Evolutionary conservation across 148 eudicot species (phyloP), one percentile per base, ranked within the genome.

Genomic region (Spergularia bocconei): DNA sequence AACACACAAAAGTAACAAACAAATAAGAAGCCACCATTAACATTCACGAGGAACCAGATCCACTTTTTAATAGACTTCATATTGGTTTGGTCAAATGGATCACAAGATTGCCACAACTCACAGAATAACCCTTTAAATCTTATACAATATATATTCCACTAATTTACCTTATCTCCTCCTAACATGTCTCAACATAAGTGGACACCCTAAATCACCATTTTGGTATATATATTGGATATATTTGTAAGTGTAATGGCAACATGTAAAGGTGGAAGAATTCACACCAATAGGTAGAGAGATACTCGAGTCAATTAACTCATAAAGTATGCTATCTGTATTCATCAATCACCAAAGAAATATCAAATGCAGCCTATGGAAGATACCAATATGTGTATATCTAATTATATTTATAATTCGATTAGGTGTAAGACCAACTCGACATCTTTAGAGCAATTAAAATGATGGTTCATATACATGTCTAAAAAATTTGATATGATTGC

Each of bases 111-210:
- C 8, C 16, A 65, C 50, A 65, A 65, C 69, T 63, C 47, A 65
- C 4, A 65, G 36, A 25, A 63, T 5, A 63, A 14, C 15, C 20
- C 1, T 6, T 64, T 38, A 56, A 15, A 13, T n/a, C 25, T 1
- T 58, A n/a, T n/a, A 19, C 7, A n/a, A 15, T 21, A 29, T 2
- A 29, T 29, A 44, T 44, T 44, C 9, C 7, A 44, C 48, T 44
- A 64, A 64, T 6, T 9, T 39, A 38, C 21, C 10, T 39, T 64
- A 64, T 64, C 68, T 67, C 50, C 29, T 29, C 17, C 10, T 17
- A 19, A 67, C 71, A 67, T 57, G 71, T 55, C 64, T 21, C 7
- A 23, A 63, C 51, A 51, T 75, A 64, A 64, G 23, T 64, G 77
- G 50, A 55, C 59, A 23, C 53, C 23, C 54, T 16, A 73, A 62